A percentile compares a stretch with the other conserved stretches of the same genome.
Conservation (phyloP, 305 asterid species). For the Solanum hybrid region DNA sequence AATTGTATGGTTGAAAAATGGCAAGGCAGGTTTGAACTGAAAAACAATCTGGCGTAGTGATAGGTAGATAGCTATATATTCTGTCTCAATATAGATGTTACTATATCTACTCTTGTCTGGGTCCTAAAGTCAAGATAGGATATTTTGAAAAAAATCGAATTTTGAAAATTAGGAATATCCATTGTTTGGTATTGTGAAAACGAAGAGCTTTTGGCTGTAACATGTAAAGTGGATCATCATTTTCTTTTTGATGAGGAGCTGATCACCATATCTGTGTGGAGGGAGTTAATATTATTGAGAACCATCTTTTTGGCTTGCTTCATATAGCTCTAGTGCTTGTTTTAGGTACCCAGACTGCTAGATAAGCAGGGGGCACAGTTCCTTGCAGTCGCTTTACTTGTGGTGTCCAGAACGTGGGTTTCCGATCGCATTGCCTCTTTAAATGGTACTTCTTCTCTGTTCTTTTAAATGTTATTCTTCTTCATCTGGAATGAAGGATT, state of each 20-base stretch:
- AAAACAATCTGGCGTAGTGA: not conserved
- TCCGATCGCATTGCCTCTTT: slow-evolving; percentile 97
- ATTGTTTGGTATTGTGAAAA: not conserved
- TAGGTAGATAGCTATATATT: not conserved
- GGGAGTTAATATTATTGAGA: not conserved
- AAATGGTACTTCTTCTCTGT: slow-evolving; percentile 50
- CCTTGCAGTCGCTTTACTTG: slow-evolving; percentile 85
- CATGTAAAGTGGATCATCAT: not conserved
- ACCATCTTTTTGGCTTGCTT: slow-evolving; percentile 7
- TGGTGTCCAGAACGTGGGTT: slow-evolving; percentile 88
- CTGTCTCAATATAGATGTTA: not conserved
- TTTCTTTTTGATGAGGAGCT: not conserved
- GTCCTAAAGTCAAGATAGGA: not conserved
- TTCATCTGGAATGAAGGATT: not conserved
- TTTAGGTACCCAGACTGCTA: slow-evolving; percentile 81
- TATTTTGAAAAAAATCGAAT: not conserved
- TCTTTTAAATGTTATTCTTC: slow-evolving; percentile 7
- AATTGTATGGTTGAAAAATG: not conserved
- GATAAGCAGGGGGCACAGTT: slow-evolving; percentile 95
- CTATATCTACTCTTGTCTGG: not conserved
- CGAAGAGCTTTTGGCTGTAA: not conserved
- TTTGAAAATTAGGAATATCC: not conserved
- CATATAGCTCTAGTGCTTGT: slow-evolving; percentile 21
- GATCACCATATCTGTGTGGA: not conserved
- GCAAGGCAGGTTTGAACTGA: not conserved